phyloP scores from a whole-genome alignment of 495 filamentous ascomycete genomes.

The Wilcoxina mikolae region DNA sequence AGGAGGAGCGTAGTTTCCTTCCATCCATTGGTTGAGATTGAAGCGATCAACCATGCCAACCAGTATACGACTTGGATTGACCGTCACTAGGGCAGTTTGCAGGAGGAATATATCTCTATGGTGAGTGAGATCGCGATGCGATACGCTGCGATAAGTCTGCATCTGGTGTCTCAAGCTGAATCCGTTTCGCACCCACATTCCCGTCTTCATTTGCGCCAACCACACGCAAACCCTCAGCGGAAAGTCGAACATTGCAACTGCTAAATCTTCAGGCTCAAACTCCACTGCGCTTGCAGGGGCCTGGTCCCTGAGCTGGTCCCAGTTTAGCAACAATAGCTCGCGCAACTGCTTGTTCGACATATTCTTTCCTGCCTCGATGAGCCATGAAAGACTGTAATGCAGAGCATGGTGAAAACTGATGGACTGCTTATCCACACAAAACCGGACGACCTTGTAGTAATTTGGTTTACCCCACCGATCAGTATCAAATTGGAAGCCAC shows the following conservation, averaged over 20 bases:
- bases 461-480: constrained; percentile 30
- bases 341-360: constrained; percentile 52
- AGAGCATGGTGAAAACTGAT: constrained; percentile 97
- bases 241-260: constrained; percentile 82
- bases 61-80: constrained; percentile 68
- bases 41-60: constrained; percentile 86
- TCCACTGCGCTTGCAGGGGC: constrained; percentile 19
- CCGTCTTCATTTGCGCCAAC: constrained; percentile 93
- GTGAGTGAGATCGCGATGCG: constrained; percentile 76
- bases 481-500: constrained; percentile 65
- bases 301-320: constrained; percentile 16
- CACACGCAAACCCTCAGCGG: constrained; percentile 86
- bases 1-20: constrained; percentile 56
- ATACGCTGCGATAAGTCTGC: constrained; percentile 75
- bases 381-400: constrained; percentile 94
- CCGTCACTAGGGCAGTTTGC: constrained; percentile 77
- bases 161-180: constrained; percentile 90
- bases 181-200: constrained; percentile 97
- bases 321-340: constrained; percentile 37
- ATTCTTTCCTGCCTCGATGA: constrained; percentile 74
- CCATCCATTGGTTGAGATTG: constrained; percentile 78
- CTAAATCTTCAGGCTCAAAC: constrained; percentile 54
- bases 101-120: constrained; percentile 90
- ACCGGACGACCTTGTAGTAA: constrained; percentile 60
- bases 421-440: constrained; percentile 68